Conservation (phyloP, 2,329 filamentous ascomycete species). For the Aphanoascus verrucosus region DNA sequence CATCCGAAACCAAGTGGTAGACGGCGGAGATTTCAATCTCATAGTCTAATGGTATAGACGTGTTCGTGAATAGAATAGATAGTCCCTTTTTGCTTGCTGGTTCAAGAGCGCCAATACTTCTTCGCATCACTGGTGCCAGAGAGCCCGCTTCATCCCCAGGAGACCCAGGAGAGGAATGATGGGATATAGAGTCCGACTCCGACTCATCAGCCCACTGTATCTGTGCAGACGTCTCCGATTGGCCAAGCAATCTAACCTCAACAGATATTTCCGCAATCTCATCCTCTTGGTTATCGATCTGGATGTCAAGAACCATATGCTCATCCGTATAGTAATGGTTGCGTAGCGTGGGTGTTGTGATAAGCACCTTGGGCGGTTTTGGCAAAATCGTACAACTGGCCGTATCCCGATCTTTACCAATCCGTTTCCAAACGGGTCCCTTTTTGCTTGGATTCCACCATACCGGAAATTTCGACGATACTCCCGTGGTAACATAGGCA, state of each 20-base stretch:
- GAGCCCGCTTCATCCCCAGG: conserved; percentile 13
- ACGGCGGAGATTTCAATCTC: conserved; percentile 61
- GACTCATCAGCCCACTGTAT: conserved; percentile 38
- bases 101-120: conserved; percentile 27
- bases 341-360: conserved; percentile 52
- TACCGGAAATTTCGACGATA: conserved; percentile 25
- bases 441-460: conserved; percentile 37
- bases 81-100: conserved; percentile 25
- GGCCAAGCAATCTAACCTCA: conserved; percentile 56
- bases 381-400: conserved; percentile 63
- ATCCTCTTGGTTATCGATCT: conserved; percentile 72
- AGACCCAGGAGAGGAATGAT: conserved; percentile 6
- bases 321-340: conserved; percentile 82
- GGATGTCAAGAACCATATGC: conserved; percentile 54
- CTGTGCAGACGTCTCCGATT: conserved; percentile 36
- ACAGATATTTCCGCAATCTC: conserved; percentile 62
- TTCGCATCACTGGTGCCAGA: conserved; percentile 19
- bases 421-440: conserved; percentile 27
- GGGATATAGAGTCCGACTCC: conserved; percentile 18
- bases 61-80: conserved; percentile 42
- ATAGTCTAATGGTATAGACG: conserved; percentile 46
- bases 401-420: conserved; percentile 39
- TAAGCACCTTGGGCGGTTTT: conserved; percentile 81
- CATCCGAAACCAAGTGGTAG: conserved; percentile 70
- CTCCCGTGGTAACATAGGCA: conserved; percentile 49